Percentiles rank a stretch among this genome's conserved stretches.
These are phyloP conservation scores for Pholiota conissans DNA, from an alignment of 768 basidiomycete genomes.

Conservation along the genomic window DNA sequence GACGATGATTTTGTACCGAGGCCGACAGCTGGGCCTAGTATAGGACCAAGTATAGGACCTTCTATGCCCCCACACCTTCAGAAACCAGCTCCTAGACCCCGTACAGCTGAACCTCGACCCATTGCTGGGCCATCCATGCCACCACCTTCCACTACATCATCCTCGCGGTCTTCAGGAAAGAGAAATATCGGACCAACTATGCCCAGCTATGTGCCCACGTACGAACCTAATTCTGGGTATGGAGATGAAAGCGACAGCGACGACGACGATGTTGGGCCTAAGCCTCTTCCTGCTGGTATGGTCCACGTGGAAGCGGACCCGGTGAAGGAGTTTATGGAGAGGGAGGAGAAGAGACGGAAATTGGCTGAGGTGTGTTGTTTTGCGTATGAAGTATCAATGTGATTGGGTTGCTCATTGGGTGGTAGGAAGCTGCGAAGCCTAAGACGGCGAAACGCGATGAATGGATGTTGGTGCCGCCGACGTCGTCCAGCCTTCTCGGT, in stretches of 20 bases:
- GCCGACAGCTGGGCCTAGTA: slow-evolving; percentile 24
- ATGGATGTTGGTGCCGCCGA: slow-evolving; percentile 98
- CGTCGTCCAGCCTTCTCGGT: slow-evolving; percentile 72
- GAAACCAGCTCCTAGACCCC: background rate
- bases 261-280: slow-evolving; percentile 85
- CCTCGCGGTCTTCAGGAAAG: slow-evolving; percentile 22
- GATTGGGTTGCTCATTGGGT: background rate
- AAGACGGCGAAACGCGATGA: slow-evolving; percentile 84
- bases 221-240: slow-evolving; percentile 27
- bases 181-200: slow-evolving; percentile 54
- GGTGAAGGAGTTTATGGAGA: slow-evolving; percentile 80
- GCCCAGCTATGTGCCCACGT: slow-evolving; percentile 39
- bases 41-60: slow-evolving; percentile 14
- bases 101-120: background rate
- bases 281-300: slow-evolving; percentile 58
- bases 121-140: slow-evolving; percentile 18
- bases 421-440: slow-evolving; percentile 73
- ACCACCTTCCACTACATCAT: too few species aligned
- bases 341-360: slow-evolving; percentile 76
- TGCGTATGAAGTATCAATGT: background rate
- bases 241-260: slow-evolving; percentile 51
- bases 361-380: slow-evolving; percentile 54
- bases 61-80: slow-evolving; percentile 7
- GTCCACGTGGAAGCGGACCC: slow-evolving; percentile 53
- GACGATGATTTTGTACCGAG: slow-evolving; percentile 66